A percentile compares a stretch with the other conserved stretches of the same genome.
Evolutionary conservation across 2,329 filamentous ascomycete genomes (phyloP).

Genomic region (Chaetothyriales sp.): DNA sequence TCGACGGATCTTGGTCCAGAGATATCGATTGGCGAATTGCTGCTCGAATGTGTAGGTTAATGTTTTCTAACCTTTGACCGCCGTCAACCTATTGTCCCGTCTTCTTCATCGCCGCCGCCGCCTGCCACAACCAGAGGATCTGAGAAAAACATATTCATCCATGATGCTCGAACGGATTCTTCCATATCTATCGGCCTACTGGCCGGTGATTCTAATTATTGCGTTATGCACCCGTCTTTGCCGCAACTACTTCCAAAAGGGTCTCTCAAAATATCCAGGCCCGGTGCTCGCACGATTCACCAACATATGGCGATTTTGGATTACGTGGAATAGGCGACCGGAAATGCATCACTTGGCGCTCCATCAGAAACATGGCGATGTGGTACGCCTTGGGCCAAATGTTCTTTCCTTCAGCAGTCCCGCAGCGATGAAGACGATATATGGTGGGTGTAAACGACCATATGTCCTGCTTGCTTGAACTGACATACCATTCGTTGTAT

Average conservation of each 20-base stretch:
- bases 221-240: conserved; percentile 10
- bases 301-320: conserved; percentile 61
- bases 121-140: background rate
- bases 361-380: conserved; percentile 57
- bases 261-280: conserved; percentile 46
- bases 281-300: conserved; percentile 54
- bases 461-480: background rate
- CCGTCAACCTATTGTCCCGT: too few species aligned
- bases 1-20: too few species aligned
- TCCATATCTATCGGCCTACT: conserved; percentile 9
- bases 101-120: background rate
- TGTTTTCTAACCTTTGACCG: too few species aligned
- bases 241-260: conserved; percentile 17
- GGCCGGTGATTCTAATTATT: conserved; percentile 9
- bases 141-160: background rate
- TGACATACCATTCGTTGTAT: background rate
- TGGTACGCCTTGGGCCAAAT: conserved; percentile 65
- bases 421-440: conserved; percentile 59
- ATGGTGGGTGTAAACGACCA: conserved; percentile 34
- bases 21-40: too few species aligned
- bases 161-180: conserved; percentile 15
- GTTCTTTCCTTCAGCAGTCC: conserved; percentile 60
- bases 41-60: too few species aligned
- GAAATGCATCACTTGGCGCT: conserved; percentile 55
- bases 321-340: conserved; percentile 51